Conservation (phyloP, 495 filamentous ascomycete species). For the Tuber magnatum region DNA sequence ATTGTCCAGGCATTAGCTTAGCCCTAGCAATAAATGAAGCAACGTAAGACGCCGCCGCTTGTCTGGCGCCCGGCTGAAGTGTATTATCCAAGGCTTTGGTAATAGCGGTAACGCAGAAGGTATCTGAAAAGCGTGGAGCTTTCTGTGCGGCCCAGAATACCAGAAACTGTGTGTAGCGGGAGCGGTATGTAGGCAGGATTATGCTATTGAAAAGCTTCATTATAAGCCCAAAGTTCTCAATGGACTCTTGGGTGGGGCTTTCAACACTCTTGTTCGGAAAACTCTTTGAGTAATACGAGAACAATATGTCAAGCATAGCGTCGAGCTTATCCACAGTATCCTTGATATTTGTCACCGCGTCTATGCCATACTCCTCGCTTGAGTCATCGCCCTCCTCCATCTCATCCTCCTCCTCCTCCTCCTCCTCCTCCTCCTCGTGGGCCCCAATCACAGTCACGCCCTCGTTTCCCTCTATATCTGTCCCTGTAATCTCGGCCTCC, state of each 20-base stretch:
- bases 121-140: conserved; percentile 64
- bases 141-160: conserved; percentile 88
- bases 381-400: conserved; percentile 51
- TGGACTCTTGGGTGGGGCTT: conserved; percentile 47
- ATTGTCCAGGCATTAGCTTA: conserved; percentile 63
- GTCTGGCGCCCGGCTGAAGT: conserved; percentile 61
- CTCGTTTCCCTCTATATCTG: conserved; percentile 42
- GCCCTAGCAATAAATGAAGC: conserved; percentile 88
- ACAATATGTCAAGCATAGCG: conserved; percentile 79
- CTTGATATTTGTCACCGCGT: conserved; percentile 57
- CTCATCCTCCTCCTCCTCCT: conserved; percentile 56
- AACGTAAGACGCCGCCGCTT: conserved; percentile 84
- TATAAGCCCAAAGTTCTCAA: conserved; percentile 60
- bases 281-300: conserved; percentile 66
- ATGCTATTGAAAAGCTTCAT: conserved; percentile 73
- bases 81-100: conserved; percentile 57
- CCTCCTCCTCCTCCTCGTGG: conserved; percentile 49
- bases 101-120: conserved; percentile 72
- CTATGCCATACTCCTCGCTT: conserved; percentile 45
- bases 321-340: conserved; percentile 86
- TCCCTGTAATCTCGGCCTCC: conserved; percentile 46
- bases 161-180: conserved; percentile 80
- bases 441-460: conserved; percentile 47
- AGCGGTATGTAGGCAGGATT: conserved; percentile 81
- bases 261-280: conserved; percentile 49